Conservation (phyloP, 2,329 filamentous ascomycete genomes). For the Pleurostoma richardsiae region DNA sequence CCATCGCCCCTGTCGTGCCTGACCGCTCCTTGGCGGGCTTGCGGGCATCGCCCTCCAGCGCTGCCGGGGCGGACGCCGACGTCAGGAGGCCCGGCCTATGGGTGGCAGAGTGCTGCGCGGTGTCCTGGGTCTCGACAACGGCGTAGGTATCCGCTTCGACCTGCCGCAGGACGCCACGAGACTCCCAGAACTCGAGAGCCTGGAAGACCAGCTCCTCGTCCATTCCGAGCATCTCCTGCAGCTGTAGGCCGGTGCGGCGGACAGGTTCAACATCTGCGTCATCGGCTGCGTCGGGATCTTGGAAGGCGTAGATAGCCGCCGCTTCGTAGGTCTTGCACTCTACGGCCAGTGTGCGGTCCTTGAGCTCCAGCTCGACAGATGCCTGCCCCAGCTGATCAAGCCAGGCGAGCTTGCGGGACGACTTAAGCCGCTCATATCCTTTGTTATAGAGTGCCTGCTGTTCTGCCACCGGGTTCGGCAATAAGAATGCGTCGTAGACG, state of each 20-base stretch:
- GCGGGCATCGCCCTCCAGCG: constrained; percentile 11
- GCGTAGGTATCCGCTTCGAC: constrained; percentile 49
- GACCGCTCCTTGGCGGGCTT: constrained; percentile 13
- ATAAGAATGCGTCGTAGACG: constrained; percentile 61
- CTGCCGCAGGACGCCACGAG: constrained; percentile 60
- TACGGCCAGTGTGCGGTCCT: constrained; percentile 69
- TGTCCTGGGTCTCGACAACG: constrained; percentile 54
- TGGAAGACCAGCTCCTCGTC: constrained; percentile 66
- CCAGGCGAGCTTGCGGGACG: constrained; percentile 84
- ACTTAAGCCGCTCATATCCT: constrained; percentile 76
- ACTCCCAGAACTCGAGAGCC: constrained; percentile 68
- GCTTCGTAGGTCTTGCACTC: constrained; percentile 82
- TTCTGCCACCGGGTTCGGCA: constrained; percentile 53
- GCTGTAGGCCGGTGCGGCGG: constrained; percentile 44
- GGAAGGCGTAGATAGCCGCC: constrained; percentile 80
- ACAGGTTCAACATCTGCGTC: constrained; percentile 20
- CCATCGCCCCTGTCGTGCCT: constrained; percentile 34
- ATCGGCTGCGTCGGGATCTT: constrained; percentile 35
- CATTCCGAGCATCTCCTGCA: constrained; percentile 58
- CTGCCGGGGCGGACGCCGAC: constrained; percentile 8
- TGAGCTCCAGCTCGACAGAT: constrained; percentile 73
- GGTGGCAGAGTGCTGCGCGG: neutral
- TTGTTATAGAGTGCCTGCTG: constrained; percentile 67
- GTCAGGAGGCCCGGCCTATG: constrained; percentile 7
- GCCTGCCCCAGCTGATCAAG: constrained; percentile 76